A percentile compares a stretch with the other conserved stretches of the same genome.
Conservation (phyloP, 2,329 filamentous ascomycete species). For the Calycina herbarum region DNA sequence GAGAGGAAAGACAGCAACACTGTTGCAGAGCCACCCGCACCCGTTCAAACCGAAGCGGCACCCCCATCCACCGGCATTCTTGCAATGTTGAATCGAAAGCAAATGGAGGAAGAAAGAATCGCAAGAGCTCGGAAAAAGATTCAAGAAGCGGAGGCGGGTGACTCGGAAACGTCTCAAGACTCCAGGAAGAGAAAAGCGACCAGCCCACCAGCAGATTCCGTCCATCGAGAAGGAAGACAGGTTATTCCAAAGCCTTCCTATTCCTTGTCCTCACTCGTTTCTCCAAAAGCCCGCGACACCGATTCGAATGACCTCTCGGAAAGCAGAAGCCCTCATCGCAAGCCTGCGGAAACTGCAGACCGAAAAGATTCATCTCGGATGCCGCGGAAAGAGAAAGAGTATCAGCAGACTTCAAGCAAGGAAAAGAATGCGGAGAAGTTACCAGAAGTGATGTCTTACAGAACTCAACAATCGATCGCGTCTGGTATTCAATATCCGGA, state of each 20-base stretch:
- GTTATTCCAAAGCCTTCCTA: conserved; percentile 12
- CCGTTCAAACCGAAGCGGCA: neutral
- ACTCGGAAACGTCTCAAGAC: neutral
- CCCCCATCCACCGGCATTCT: conserved; percentile 16
- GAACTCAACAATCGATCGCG: neutral
- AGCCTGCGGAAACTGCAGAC: neutral
- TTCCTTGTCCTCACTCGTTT: conserved; percentile 3
- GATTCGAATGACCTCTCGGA: neutral
- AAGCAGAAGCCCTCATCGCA: neutral
- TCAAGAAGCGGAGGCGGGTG: conserved; percentile 47
- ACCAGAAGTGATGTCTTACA: conserved; percentile 6
- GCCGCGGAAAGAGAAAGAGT: neutral
- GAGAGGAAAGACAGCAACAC: neutral
- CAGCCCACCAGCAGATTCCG: conserved; percentile 21
- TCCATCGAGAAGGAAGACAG: conserved; percentile 16
- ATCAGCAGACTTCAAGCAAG: neutral
- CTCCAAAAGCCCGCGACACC: neutral
- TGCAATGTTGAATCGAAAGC: conserved; percentile 67
- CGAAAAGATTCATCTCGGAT: neutral
- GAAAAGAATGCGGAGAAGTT: conserved; percentile 6
- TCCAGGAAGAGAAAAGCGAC: conserved; percentile 39
- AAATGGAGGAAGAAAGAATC: conserved; percentile 83
- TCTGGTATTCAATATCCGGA: conserved; percentile 36
- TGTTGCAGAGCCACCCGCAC: neutral
- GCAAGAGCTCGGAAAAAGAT: conserved; percentile 50